A percentile compares a stretch with the other conserved stretches of the same genome.
Conservation (phyloP, 768 basidiomycete species). For the Trametes cubensis region DNA sequence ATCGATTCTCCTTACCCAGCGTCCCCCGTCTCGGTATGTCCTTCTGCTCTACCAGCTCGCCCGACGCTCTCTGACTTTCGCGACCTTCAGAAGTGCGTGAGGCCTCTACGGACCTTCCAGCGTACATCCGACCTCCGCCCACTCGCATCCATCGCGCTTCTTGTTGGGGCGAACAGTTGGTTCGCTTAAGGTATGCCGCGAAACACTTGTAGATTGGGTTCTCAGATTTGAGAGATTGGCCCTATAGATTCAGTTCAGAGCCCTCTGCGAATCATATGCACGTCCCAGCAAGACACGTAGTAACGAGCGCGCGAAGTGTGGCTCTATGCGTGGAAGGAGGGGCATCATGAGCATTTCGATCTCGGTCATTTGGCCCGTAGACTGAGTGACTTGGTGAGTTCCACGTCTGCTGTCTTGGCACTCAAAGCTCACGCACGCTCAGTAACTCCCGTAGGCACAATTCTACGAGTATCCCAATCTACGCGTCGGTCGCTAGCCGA, state of each 20-base stretch:
- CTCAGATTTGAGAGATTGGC: slow-evolving; percentile 19
- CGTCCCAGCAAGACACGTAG: slow-evolving; percentile 74
- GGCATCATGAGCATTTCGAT: slow-evolving; percentile 23
- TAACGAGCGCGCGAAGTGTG: slow-evolving; percentile 75
- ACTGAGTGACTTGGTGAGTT: background rate
- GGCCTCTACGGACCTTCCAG: slow-evolving; percentile 46
- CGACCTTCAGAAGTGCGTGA: slow-evolving; percentile 9
- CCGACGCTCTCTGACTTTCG: background rate
- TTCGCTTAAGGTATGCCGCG: slow-evolving; percentile 51
- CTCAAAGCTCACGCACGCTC: no score
- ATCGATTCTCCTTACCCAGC: slow-evolving; percentile 23
- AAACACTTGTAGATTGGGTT: slow-evolving; percentile 24
- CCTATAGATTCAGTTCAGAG: slow-evolving; percentile 25
- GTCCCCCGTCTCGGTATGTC: slow-evolving; percentile 23
- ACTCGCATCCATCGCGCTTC: slow-evolving; percentile 76
- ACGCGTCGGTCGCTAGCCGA: no score
- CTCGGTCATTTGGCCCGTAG: background rate
- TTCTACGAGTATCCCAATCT: no score
- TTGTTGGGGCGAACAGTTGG: slow-evolving; percentile 59
- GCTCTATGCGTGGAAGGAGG: slow-evolving; percentile 64
- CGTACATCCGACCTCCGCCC: slow-evolving; percentile 55
- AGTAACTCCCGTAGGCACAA: no score
- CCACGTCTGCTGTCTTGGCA: background rate
- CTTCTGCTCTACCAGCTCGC: slow-evolving; percentile 12
- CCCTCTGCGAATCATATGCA: slow-evolving; percentile 55